Percentiles rank a stretch among this genome's conserved stretches.
Conservation (phyloP, 768 basidiomycete genomes). For the Boletus reticuloceps region DNA sequence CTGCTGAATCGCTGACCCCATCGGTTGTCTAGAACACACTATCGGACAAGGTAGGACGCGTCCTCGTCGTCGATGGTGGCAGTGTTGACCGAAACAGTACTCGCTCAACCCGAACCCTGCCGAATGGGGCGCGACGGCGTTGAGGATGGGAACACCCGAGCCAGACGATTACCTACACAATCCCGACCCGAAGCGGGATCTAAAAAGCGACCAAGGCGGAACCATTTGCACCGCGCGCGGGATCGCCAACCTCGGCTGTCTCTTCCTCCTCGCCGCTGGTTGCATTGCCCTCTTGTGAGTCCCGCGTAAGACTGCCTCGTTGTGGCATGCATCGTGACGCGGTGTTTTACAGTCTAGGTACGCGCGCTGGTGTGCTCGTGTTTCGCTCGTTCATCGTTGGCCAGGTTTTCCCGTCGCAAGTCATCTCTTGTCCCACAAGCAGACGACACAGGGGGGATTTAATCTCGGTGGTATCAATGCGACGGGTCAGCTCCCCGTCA, state of each 20-base stretch:
- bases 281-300: conserved; percentile 59
- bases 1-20: background rate
- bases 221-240: conserved; percentile 61
- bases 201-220: conserved; percentile 54
- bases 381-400: background rate
- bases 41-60: conserved; percentile 21
- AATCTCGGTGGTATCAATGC: conserved; percentile 76
- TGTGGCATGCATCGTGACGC: background rate
- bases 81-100: conserved; percentile 28
- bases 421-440: conserved; percentile 41
- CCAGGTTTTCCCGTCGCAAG: conserved; percentile 49
- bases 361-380: background rate
- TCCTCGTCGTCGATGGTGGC: background rate
- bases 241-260: conserved; percentile 63
- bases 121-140: conserved; percentile 46
- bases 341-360: conserved; percentile 17
- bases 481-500: conserved; percentile 58
- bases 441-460: conserved; percentile 51
- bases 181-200: conserved; percentile 55
- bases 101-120: conserved; percentile 43
- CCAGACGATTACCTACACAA: conserved; percentile 65
- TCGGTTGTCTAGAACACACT: conserved; percentile 23
- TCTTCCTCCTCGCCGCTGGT: conserved; percentile 50
- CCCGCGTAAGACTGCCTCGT: background rate
- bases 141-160: conserved; percentile 46